Evolutionary conservation across 2,329 filamentous ascomycete species (phyloP).

Genomic region (Talaromyces sp.): DNA sequence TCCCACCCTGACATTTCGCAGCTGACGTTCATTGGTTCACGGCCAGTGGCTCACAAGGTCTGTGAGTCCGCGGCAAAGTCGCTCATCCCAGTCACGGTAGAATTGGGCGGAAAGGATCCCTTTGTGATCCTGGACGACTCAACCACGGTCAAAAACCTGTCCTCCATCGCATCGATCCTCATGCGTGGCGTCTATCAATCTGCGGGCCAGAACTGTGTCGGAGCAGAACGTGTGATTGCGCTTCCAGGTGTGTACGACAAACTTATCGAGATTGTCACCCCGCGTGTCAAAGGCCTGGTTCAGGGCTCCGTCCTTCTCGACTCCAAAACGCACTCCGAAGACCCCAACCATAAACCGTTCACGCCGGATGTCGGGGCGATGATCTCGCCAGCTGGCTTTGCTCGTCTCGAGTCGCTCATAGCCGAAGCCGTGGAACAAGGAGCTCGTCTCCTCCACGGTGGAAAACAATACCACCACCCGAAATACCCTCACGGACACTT

Average conservation of each 20-base stretch:
- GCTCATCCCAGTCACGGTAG: constrained; percentile 82
- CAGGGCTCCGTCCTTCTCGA: constrained; percentile 64
- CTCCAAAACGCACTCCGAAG: constrained; percentile 17
- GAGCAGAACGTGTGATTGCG: constrained; percentile 87
- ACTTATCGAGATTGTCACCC: constrained; percentile 64
- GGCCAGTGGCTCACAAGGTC: constrained; percentile 79
- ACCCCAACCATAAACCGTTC: constrained; percentile 15
- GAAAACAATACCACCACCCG: constrained; percentile 65
- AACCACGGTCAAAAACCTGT: constrained; percentile 53
- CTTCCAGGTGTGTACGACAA: constrained; percentile 68
- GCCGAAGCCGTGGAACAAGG: constrained; percentile 70
- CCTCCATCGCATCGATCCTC: constrained; percentile 71
- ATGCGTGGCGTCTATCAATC: constrained; percentile 93
- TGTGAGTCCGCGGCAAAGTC: constrained; percentile 77
- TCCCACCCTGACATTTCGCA: constrained; percentile 79
- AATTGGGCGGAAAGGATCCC: constrained; percentile 93
- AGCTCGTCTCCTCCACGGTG: constrained; percentile 75
- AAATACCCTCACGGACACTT: constrained; percentile 75
- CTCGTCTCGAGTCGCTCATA: constrained; percentile 69
- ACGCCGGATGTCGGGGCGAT: constrained; percentile 75
- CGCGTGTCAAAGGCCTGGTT: constrained; percentile 67
- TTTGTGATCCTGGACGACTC: constrained; percentile 79
- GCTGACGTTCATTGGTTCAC: constrained; percentile 92
- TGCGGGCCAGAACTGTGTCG: constrained; percentile 94
- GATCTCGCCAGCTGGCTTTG: constrained; percentile 73